A percentile compares a stretch with the other conserved stretches of the same genome.
Evolutionary conservation across 352 stramenopile genomes (phyloP).

Genomic region (Phytophthora foliorum): DNA sequence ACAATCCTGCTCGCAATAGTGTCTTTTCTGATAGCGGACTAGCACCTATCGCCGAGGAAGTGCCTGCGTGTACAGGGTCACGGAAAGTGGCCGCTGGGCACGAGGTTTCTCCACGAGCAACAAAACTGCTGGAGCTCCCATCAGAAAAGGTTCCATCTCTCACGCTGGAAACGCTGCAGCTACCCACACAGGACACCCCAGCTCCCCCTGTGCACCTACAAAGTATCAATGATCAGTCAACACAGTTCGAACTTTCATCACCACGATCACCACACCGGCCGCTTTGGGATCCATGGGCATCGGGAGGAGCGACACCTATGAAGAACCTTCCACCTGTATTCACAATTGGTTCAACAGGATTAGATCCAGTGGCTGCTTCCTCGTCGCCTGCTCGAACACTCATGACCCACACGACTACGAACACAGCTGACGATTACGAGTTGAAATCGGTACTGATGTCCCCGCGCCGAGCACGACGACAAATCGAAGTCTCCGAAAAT

Average conservation of each 20-base stretch:
- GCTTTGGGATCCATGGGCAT: conserved; percentile 52
- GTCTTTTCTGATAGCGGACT: neutral
- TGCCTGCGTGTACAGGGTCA: neutral
- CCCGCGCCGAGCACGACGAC: conserved; percentile 7
- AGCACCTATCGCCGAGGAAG: conserved; percentile 17
- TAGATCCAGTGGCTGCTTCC: conserved; percentile 9
- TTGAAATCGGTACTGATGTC: conserved; percentile 41
- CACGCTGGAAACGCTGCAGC: neutral
- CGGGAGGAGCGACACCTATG: conserved; percentile 38
- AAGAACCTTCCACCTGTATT: conserved; percentile 33
- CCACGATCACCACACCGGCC: conserved; percentile 30
- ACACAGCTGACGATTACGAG: conserved; percentile 19
- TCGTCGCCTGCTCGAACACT: neutral
- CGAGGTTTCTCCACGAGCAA: neutral
- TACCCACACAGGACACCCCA: neutral
- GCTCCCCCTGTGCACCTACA: conserved; percentile 5
- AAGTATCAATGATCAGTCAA: conserved; percentile 13
- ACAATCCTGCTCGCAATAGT: neutral
- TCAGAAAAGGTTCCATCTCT: conserved; percentile 2
- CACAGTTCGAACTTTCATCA: conserved; percentile 19
- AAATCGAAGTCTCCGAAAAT: neutral
- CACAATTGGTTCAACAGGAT: conserved; percentile 27
- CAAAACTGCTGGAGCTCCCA: neutral
- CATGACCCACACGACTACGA: neutral
- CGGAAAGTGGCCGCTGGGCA: neutral